Base-by-base conservation (phyloP, 1,139 yeast species). In the Candida gigantensis region DNA sequence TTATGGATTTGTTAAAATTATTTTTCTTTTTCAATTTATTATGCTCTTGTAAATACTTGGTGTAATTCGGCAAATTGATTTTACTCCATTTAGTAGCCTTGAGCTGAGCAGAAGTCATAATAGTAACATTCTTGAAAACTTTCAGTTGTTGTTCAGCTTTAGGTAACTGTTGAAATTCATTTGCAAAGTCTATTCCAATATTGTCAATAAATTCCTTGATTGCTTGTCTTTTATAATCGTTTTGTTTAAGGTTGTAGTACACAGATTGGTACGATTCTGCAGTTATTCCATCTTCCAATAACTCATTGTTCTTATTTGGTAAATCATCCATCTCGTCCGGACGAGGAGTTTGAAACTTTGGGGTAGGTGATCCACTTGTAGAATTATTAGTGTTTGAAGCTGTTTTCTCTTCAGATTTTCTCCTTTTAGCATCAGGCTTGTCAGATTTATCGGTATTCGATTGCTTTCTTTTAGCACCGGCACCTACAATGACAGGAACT, bases 181-280 rank as follows among this genome's bases (percentile, higher is more conserved):
- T 30, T 31, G 49, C 43, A 43, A 60, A 57, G 4, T 43, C 39
- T 5, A 36, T 21, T 1, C 72, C 73, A 14, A 57, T 30, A 4
- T 42, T 32, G 2, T 44, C 45, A 36, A 67, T 53, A 14, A 41
- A 33, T 2, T 58, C 50, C 42, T 58, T 65, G 13, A 68, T 58
- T 0, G 54, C 39, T 10, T 64, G 59, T 27, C 71, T 72, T 45
- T 71, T 72, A 53, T 65, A 78, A 43, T 75, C 81, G 45, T 72
- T 73, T n/a, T 55, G 53, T 35, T 60, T 55, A 21, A 78, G 53
- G 20, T 72, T 71, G 45, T 72, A 72, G 49, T 72, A 79, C 1
- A 72, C 68, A 3, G 78, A 69, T 36, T 76, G 75, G 44, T 76
- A 76, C 2, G 68, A 57, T 39, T 77, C 81, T 2, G 75, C 68